phyloP scores from a whole-genome alignment of 2,329 filamentous ascomycete species.

The Xylaria sp. region DNA sequence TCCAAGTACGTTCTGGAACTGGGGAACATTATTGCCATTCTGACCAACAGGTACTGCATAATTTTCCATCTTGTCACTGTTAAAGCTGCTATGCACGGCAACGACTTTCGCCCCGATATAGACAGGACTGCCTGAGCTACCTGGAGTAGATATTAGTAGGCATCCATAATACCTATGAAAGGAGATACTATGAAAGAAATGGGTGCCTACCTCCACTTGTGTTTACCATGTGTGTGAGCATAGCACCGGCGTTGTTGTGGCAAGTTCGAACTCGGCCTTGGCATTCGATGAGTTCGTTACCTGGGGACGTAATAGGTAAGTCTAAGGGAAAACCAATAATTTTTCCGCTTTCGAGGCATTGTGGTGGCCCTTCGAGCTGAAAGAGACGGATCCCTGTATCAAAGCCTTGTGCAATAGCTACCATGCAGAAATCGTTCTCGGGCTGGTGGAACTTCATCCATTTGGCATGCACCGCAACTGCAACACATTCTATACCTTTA shows the following conservation, averaged over 20 bases:
- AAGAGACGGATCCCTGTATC: neutral
- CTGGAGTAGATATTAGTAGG: neutral
- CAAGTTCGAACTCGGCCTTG: neutral
- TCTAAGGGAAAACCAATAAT: slow-evolving; percentile 5
- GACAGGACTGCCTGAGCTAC: slow-evolving; percentile 9
- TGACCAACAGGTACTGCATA: neutral
- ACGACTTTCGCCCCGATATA: no score
- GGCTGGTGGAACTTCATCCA: neutral
- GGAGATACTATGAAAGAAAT: neutral
- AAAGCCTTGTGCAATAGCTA: slow-evolving; percentile 4
- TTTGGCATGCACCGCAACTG: neutral
- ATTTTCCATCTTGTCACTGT: neutral
- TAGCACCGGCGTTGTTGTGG: no score
- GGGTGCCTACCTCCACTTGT: slow-evolving; percentile 1
- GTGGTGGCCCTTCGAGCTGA: neutral
- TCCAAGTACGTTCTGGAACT: neutral
- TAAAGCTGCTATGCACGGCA: neutral
- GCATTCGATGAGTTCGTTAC: neutral
- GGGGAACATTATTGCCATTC: slow-evolving; percentile 3
- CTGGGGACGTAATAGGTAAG: neutral
- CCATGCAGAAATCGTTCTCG: slow-evolving; percentile 18
- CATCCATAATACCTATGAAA: neutral
- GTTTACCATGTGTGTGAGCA: slow-evolving; percentile 3
- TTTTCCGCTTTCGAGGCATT: neutral
- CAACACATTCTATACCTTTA: neutral